Conservation (phyloP, 23 red algal genomes). For the Gracilaria gracilis region DNA sequence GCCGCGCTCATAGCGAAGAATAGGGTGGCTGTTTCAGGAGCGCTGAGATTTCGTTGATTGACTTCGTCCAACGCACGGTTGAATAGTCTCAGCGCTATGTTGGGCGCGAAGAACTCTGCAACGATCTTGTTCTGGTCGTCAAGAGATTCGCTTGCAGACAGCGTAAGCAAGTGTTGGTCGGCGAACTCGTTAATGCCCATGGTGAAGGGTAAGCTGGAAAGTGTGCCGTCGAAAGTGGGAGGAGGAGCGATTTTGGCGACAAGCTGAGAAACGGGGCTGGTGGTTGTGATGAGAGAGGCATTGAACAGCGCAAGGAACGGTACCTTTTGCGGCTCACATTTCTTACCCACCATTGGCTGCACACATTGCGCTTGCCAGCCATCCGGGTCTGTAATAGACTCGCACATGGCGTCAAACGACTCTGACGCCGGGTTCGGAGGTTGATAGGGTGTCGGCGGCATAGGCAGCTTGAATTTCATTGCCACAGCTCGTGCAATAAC, state of each 20-base stretch:
- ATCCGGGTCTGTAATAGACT: not conserved
- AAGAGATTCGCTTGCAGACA: constrained; percentile 20
- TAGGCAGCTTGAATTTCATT: constrained; percentile 17
- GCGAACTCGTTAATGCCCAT: constrained; percentile 32
- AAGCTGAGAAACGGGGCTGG: not conserved
- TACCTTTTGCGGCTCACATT: constrained; percentile 37
- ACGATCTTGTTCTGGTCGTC: constrained; percentile 33
- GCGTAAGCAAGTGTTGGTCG: constrained; percentile 13
- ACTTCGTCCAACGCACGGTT: constrained; percentile 40
- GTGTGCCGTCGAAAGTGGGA: constrained; percentile 15
- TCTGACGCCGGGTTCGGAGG: constrained; percentile 48
- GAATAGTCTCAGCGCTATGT: constrained; percentile 10
- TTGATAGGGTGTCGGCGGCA: constrained; percentile 8
- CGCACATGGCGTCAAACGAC: constrained; percentile 47
- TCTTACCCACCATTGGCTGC: constrained; percentile 14
- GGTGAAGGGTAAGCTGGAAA: constrained; percentile 14
- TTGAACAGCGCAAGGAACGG: constrained; percentile 24
- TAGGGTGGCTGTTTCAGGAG: constrained; percentile 24
- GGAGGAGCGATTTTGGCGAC: constrained; percentile 10
- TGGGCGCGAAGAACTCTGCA: constrained; percentile 50
- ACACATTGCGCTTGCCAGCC: constrained; percentile 60
- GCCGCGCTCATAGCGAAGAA: constrained; percentile 31
- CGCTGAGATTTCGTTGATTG: not conserved
- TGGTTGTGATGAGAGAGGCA: constrained; percentile 25
- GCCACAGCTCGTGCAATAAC: constrained; percentile 17